Conservation (phyloP, 371 early-diverging fungal genomes). For the Rhizopus microsporus region DNA sequence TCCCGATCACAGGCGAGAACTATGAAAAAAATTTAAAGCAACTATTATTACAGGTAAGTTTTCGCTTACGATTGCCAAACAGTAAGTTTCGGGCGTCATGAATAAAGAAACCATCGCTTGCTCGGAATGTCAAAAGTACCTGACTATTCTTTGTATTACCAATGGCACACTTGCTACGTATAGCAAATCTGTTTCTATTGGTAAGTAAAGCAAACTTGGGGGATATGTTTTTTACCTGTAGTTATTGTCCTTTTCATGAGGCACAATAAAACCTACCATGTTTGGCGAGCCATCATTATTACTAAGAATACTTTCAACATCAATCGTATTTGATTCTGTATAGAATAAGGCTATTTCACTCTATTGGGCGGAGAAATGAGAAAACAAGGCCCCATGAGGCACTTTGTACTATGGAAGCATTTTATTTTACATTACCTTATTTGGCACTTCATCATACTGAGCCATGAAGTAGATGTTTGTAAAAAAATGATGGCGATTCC, state of each 20-base stretch:
- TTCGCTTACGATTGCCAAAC: constrained; percentile 23
- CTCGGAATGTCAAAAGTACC: constrained; percentile 13
- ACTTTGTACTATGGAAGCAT: not conserved
- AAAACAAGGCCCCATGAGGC: too few species aligned
- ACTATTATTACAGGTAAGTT: not conserved
- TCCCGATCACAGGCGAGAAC: constrained; percentile 21
- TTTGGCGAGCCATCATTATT: constrained; percentile 13
- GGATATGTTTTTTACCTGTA: not conserved
- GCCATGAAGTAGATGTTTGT: constrained; percentile 19
- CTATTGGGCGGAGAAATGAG: not conserved
- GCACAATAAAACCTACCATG: constrained; percentile 23
- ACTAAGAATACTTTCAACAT: constrained; percentile 16
- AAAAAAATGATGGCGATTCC: constrained; percentile 25
- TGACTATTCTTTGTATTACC: constrained; percentile 20
- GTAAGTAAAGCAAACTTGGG: not conserved
- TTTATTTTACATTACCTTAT: constrained; percentile 13
- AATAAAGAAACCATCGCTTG: constrained; percentile 8
- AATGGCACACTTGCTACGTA: constrained; percentile 23
- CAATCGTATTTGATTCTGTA: constrained; percentile 14
- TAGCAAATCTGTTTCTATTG: constrained; percentile 12
- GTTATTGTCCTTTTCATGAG: constrained; percentile 18
- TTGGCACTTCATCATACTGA: constrained; percentile 15
- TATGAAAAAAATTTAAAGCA: not conserved
- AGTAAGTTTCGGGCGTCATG: constrained; percentile 18
- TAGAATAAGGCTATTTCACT: constrained; percentile 24